These are phyloP conservation scores for Fusarium siculi DNA, from an alignment of 2,329 filamentous ascomycete species.

Conservation along the genomic window DNA sequence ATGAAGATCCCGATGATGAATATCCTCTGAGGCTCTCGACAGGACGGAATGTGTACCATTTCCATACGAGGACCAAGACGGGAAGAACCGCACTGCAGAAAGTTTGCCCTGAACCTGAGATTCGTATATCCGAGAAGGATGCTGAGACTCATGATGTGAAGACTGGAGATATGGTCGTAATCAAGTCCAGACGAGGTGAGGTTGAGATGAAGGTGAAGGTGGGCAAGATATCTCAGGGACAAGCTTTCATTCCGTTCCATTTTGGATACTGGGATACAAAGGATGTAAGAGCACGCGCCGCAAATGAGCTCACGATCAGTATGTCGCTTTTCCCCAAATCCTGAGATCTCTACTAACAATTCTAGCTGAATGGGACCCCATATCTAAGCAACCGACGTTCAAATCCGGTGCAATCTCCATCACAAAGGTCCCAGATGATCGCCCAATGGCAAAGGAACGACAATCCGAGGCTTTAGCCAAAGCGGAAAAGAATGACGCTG, in stretches of 20 bases:
- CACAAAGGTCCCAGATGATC: rapidly evolving
- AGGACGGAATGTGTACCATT: neutral
- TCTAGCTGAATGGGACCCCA: neutral
- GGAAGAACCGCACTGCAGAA: neutral
- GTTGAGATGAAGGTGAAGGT: neutral
- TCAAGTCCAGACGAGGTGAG: neutral
- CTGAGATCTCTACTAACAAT: neutral
- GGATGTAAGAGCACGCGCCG: neutral
- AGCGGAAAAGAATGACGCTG: neutral
- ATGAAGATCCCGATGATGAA: neutral
- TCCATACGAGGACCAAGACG: neutral
- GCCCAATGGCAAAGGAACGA: rapidly evolving
- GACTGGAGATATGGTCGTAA: neutral
- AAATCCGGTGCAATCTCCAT: neutral
- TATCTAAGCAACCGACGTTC: neutral
- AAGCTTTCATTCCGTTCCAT: neutral
- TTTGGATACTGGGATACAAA: neutral
- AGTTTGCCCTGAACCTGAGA: neutral
- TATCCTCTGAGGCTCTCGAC: neutral
- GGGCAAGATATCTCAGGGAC: neutral
- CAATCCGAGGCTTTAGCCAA: neutral
- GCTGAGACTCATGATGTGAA: neutral
- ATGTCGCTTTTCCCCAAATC: rapidly evolving
- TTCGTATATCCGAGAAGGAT: neutral
- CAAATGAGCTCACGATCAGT: neutral